phyloP scores from a whole-genome alignment of 495 filamentous ascomycete species.

The Massariosphaeria phaeospora region DNA sequence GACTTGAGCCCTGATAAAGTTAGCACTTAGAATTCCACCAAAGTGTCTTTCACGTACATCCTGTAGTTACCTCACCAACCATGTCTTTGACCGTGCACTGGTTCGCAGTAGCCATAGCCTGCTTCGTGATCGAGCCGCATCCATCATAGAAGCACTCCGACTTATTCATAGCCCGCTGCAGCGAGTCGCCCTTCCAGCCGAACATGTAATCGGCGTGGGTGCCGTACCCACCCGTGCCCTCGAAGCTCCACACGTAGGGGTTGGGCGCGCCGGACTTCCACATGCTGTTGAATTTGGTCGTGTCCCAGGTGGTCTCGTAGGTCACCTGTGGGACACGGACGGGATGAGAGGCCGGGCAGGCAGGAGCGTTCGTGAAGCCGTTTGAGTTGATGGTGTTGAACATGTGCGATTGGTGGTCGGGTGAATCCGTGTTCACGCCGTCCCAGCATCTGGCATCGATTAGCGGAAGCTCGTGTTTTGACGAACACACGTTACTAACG shows the following conservation, averaged over 20 bases:
- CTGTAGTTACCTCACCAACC: slow-evolving; percentile 19
- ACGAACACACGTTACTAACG: slow-evolving; percentile 24
- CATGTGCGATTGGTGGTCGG: slow-evolving; percentile 31
- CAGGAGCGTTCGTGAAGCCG: slow-evolving; percentile 18
- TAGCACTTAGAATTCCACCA: neutral
- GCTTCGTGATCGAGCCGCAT: slow-evolving; percentile 23
- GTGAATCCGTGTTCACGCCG: slow-evolving; percentile 24
- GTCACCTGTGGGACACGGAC: slow-evolving; percentile 27
- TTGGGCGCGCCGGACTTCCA: slow-evolving; percentile 15
- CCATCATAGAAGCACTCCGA: slow-evolving; percentile 28
- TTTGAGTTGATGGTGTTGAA: slow-evolving; percentile 21
- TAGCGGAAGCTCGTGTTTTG: neutral
- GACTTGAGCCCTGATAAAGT: slow-evolving; percentile 5
- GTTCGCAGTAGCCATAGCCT: slow-evolving; percentile 18
- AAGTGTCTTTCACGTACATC: slow-evolving; percentile 31
- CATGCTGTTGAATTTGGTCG: slow-evolving; percentile 26
- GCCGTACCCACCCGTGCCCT: slow-evolving; percentile 9
- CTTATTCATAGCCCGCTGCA: slow-evolving; percentile 27
- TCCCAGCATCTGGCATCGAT: slow-evolving; percentile 27
- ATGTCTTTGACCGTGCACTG: slow-evolving; percentile 23
- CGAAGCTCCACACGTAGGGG: slow-evolving; percentile 25
- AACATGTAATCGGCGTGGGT: slow-evolving; percentile 30
- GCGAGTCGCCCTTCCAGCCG: slow-evolving; percentile 27
- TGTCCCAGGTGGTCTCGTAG: slow-evolving; percentile 28
- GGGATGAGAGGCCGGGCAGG: slow-evolving; percentile 23